phyloP scores from a whole-genome alignment of 2,329 filamentous ascomycete species.

The Bipolaris sorokiniana region DNA sequence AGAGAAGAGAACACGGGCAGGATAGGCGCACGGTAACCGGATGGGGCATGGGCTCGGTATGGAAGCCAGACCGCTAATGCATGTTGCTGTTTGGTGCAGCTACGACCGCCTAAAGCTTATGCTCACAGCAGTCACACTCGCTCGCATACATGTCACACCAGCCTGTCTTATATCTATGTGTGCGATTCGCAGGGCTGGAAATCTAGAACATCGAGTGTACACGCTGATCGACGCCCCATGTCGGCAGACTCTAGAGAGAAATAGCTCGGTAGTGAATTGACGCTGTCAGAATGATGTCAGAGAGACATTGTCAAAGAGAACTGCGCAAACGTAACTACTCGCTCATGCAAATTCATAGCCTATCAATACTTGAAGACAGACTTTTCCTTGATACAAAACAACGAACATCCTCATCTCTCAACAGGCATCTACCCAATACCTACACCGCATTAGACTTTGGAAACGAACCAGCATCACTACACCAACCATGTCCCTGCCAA shows the following conservation, averaged over 20 bases:
- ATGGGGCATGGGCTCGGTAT: neutral
- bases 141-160: neutral
- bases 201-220: neutral
- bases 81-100: constrained; percentile 7
- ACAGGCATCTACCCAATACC: neutral
- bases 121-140: neutral
- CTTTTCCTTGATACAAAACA: no score
- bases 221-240: neutral
- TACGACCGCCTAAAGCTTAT: neutral
- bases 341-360: neutral
- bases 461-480: neutral
- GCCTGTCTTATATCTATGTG: neutral
- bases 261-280: neutral
- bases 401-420: no score
- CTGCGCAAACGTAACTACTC: neutral
- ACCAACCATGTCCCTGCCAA: neutral
- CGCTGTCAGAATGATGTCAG: constrained; percentile 30
- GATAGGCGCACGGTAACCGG: constrained; percentile 1
- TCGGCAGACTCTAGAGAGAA: neutral
- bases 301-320: neutral
- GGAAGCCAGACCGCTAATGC: constrained; percentile 7
- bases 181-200: neutral
- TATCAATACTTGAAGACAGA: no score
- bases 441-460: neutral
- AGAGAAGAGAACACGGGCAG: neutral